Base-by-base conservation (phyloP, 164 flowering plant genomes). In the Houttuynia cordata region DNA sequence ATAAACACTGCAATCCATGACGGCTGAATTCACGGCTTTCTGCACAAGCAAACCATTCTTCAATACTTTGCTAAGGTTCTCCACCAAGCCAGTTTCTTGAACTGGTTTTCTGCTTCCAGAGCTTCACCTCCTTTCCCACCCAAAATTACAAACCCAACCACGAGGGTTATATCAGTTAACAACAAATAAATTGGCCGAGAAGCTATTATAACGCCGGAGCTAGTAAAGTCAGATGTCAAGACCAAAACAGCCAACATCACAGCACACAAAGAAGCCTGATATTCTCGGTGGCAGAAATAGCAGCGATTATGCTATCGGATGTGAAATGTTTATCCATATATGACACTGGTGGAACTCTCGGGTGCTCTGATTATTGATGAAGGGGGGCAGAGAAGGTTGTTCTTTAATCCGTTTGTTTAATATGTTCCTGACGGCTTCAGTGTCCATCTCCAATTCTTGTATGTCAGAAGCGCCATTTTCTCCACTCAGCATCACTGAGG, bases 1-100 rank as follows among this genome's bases (percentile, higher is more conserved):
- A 54, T 54, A 54, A 6, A 54, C 57, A 54, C 57, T 54, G 21
- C 30, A 54, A 24, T 54, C 57, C 34, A 24, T 54, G 57, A 54
- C 23, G 8, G 57, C 57, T 8, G 57, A 34, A 54, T 54, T 54
- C 17, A 23, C 13, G 34, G 57, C 57, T 54, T 54, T 54, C 57
- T 54, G 57, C 57, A 54, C 30, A 24, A 54, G 24, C 57, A 54
- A 23, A 23, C 19, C 57, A 54, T 19, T 30, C 57, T 54, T 34
- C 57, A 54, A 54, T 30, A 24, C 5, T 23, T 24, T 54, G 23
- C 57, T 30, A 54, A 54, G 18, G 30, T 54, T 54, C 4, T 54
- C 57, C 30, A 30, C 57, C 37, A 24, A 54, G 23, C 30, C 57
- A 24, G 24, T 30, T 24, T 23, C 57, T 17, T 54, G 57, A 24